A percentile compares a stretch with the other conserved stretches of the same genome.
Evolutionary conservation across 345 rosid genomes (phyloP).

Genomic region (Pelargonium nanum): DNA sequence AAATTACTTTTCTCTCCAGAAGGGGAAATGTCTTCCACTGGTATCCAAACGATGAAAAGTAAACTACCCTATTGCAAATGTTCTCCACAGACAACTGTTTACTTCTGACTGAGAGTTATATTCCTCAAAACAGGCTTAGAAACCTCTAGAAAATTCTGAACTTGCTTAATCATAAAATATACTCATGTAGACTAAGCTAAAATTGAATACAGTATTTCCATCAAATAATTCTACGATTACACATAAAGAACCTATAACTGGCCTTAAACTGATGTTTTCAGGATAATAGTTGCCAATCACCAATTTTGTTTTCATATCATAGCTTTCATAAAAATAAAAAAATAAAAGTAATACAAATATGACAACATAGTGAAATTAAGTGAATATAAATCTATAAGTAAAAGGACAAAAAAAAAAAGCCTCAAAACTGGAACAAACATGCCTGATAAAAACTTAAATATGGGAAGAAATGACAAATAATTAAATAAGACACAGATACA

Average conservation of each 20-base stretch:
- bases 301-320: not conserved
- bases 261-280: not conserved
- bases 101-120: too few species aligned
- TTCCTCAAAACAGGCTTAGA: too few species aligned
- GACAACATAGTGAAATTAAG: too few species aligned
- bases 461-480: too few species aligned
- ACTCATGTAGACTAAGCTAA: not conserved
- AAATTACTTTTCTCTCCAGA: not conserved
- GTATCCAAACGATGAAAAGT: not conserved
- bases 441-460: too few species aligned
- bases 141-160: not conserved
- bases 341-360: too few species aligned
- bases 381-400: too few species aligned
- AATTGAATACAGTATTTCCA: not conserved
- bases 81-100: too few species aligned
- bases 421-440: too few species aligned
- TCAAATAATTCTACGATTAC: not conserved
- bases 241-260: not conserved
- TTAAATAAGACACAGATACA: too few species aligned
- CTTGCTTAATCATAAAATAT: not conserved
- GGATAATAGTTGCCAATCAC: not conserved
- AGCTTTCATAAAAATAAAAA: not conserved
- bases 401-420: not conserved
- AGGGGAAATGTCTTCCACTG: too few species aligned
- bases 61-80: not conserved